Percentiles rank a stretch among this genome's conserved stretches.
Conservation (phyloP, 192 early-diverging fungal species). For the Mortierella alpina region DNA sequence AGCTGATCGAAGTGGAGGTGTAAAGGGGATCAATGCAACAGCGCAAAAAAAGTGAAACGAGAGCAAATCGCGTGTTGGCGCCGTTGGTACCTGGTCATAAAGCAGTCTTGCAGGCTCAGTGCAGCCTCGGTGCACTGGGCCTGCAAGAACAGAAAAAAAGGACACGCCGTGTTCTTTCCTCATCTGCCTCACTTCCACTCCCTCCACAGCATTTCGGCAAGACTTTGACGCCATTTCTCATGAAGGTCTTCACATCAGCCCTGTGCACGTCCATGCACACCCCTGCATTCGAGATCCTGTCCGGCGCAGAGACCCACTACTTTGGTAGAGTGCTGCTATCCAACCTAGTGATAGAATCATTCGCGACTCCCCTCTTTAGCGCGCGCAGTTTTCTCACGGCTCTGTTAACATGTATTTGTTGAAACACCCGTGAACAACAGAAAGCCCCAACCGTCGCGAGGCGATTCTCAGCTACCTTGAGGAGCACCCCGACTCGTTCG, state of each 20-base stretch:
- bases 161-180: neutral
- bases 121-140: too few species aligned
- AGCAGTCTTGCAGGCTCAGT: neutral
- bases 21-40: neutral
- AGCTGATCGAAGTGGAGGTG: neutral
- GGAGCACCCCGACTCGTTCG: constrained; percentile 21
- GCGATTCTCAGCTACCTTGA: constrained; percentile 27
- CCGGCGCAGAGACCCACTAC: constrained; percentile 34
- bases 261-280: constrained; percentile 49
- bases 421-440: neutral
- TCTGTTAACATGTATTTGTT: neutral
- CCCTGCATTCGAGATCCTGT: constrained; percentile 38
- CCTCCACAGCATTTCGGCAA: neutral
- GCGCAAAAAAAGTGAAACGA: too few species aligned
- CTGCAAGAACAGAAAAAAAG: too few species aligned
- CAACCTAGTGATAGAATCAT: neutral
- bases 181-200: neutral
- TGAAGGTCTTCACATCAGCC: constrained; percentile 50
- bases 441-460: constrained; percentile 44
- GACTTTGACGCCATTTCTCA: constrained; percentile 16
- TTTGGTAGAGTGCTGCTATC: constrained; percentile 18
- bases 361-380: too few species aligned
- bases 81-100: too few species aligned
- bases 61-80: too few species aligned
- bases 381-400: neutral